Base-by-base conservation (phyloP, 768 basidiomycete species). In the Amanita rimosa region DNA sequence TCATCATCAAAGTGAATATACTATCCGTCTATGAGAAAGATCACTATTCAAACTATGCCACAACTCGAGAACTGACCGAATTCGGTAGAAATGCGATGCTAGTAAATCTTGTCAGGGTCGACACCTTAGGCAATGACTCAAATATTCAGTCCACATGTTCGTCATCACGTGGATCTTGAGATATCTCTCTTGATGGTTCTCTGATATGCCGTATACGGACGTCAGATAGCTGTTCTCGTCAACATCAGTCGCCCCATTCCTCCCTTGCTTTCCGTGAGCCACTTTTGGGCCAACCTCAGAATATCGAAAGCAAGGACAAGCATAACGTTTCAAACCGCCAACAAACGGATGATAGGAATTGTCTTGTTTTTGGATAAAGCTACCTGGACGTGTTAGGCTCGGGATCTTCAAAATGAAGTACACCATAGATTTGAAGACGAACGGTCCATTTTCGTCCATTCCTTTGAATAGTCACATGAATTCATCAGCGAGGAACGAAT, bases 141-240 rank as follows among this genome's bases (percentile, higher is more conserved):
- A 44, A 17, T 33, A 33, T 11, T 42, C 41, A 6, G 26, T 42
- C 11, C 13, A 33, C 16, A 31, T 11, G 16, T 33, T 33, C 3
- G 6, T 11, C 27, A 29, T 2, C 6, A 7, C 6, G 24, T 37
- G 17, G 16, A n/a, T 14, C 31, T 16, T 10, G 33, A 17, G 10
- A 38, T 11, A n/a, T 29, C 38, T 31, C 36, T 37, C 38, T 26
- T 26, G 24, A 1, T 6, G 24, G 24, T 26, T 26, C 24, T 6
- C 7, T 26, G 22, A 22, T 22, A 26, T 14, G 42, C 24, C 42
- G 3, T 29, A n/a, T 9, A 78, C 69, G 55, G 75, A 76, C 61
- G 76, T 81, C 6, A 75, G 73, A 76, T 77, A 79, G 11, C 71
- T 69, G 31, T 58, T 66, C 36, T 60, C 58, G 49, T 53, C 50